phyloP scores from a whole-genome alignment of 257 asterid species.

The Capsicum rhomboideum region DNA sequence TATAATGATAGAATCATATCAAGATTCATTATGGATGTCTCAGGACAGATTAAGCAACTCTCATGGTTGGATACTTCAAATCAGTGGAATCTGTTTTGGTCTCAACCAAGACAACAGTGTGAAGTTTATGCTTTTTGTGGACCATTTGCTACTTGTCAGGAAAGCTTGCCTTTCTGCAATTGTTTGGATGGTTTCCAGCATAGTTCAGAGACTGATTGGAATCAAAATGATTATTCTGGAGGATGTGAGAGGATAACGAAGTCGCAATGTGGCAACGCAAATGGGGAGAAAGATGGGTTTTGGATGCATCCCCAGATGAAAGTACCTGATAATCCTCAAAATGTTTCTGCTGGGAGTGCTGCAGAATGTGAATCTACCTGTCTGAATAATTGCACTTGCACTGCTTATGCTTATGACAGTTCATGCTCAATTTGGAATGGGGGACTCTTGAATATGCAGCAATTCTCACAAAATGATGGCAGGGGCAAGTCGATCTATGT shows the following conservation, averaged over 20 bases:
- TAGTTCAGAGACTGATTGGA: conserved; percentile 20
- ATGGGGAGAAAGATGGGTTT: conserved; percentile 18
- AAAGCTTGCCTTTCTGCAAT: conserved; percentile 19
- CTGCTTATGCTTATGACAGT: conserved; percentile 26
- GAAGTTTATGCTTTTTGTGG: conserved; percentile 44
- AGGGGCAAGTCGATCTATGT: conserved; percentile 3
- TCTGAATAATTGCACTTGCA: conserved; percentile 35
- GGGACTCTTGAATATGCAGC: conserved; percentile 6
- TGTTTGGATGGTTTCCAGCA: conserved; percentile 30
- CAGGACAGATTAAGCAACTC: conserved; percentile 35
- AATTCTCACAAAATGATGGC: conserved; percentile 2
- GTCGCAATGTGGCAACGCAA: conserved; percentile 15
- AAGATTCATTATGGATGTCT: conserved; percentile 31
- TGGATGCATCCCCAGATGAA: not conserved
- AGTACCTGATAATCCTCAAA: conserved; percentile 3
- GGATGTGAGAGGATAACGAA: conserved; percentile 27
- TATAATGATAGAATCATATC: conserved; percentile 1
- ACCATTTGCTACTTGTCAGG: conserved; percentile 28
- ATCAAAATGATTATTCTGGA: conserved; percentile 25
- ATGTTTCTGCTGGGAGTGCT: conserved; percentile 8
- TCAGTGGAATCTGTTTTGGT: conserved; percentile 31
- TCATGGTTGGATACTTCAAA: conserved; percentile 14
- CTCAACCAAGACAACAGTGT: conserved; percentile 36
- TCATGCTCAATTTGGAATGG: conserved; percentile 16
- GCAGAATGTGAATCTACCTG: conserved; percentile 32